Base-by-base conservation (phyloP, 2,329 filamentous ascomycete species). In the Dothideomycetidae sp. region DNA sequence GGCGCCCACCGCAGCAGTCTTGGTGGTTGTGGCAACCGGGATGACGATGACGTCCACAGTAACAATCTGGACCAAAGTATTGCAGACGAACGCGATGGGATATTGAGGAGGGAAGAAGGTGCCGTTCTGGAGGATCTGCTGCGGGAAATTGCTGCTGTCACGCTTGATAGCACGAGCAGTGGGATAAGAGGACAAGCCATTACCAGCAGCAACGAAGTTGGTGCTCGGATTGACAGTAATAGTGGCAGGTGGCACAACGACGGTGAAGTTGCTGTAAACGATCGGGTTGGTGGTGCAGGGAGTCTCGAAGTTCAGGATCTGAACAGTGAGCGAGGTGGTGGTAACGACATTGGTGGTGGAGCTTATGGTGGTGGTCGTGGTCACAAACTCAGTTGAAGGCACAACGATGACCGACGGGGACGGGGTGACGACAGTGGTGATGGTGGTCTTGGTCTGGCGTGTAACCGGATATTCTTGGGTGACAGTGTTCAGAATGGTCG, bases 391-490 rank as follows among this genome's bases (percentile, higher is more conserved):
- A n/a, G 34, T 37, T 3, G 26, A 37, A 10, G 34, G 26, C 12
- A 14, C 12, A 12, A 37, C 26, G 14, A 37, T 26, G 16, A 26
- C 23, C 7, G 34, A 21, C 10, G 21, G 21, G n/a, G 12, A 16
- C 3, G 34, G 34, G 10, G 34, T 37, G 23, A 37, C 16, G n/a
- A 26, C 29, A 5, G 12, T 15, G 5, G 34, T 37, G 10, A 13
- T 21, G 5, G 34, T 37, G 14, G 29, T 9, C 3, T 19, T 26
- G 4, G 21, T 37, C 23, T n/a, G 15, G 10, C 34, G 14, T 12
- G 12, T 37, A 15, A 37, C 34, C 12, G 34, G 34, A 28, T 29
- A 37, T 5, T 12, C 13, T 13, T 37, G 34, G 12, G 34, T 37
- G 4, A 37, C 34, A 11, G 18, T 30, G 26, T 37, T 37, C 13